Conservation (phyloP, 257 asterid species). For the Galeopsis tetrahit region DNA sequence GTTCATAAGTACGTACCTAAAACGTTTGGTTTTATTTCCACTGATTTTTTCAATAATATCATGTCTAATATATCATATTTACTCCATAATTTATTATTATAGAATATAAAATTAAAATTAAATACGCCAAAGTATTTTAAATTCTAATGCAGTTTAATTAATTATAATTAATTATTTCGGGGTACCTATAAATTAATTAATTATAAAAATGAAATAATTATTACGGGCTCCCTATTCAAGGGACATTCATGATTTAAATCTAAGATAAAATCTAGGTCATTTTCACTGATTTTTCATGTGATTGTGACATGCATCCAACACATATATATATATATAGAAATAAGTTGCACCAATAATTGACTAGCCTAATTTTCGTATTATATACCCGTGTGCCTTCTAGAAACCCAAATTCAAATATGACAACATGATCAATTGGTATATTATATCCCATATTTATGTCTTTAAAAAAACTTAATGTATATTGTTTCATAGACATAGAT, state of each 20-base stretch:
- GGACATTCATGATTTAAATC: background rate
- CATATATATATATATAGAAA: background rate
- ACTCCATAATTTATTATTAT: too few relatives aligned
- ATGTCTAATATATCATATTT: too few relatives aligned
- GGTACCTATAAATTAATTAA: background rate
- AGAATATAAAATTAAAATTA: background rate
- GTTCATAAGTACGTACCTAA: constrained; percentile 15
- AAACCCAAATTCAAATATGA: constrained; percentile 19
- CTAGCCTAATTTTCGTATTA: constrained; percentile 30
- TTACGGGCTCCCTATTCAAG: background rate
- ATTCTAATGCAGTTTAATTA: too few relatives aligned
- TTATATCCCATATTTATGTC: too few relatives aligned
- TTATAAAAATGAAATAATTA: background rate
- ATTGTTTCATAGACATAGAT: too few relatives aligned
- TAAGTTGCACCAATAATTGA: constrained; percentile 41
- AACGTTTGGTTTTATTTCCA: background rate
- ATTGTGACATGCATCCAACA: constrained; percentile 31
- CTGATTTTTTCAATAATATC: too few relatives aligned
- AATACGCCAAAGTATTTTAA: background rate
- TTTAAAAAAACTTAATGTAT: too few relatives aligned
- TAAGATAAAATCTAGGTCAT: background rate
- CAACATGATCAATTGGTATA: too few relatives aligned
- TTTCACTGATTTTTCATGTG: background rate
- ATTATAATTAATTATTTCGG: background rate
- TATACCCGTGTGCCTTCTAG: constrained; percentile 30